Evolutionary conservation across 352 stramenopile genomes (phyloP).

Genomic region (Elongisporangium anandrum): DNA sequence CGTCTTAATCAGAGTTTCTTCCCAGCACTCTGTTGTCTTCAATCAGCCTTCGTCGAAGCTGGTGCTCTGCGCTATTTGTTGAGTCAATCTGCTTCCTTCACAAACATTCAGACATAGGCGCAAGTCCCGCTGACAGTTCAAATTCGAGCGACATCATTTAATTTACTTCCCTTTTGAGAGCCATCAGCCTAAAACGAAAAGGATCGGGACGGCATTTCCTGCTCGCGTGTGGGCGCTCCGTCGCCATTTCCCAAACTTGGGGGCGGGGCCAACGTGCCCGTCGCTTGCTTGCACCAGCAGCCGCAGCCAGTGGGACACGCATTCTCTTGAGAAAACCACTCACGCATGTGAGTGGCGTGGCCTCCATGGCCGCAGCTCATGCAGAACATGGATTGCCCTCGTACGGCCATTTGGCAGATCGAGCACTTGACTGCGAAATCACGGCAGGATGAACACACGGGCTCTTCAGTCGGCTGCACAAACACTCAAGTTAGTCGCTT

Average conservation of each 20-base stretch:
- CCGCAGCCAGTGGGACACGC: slow-evolving; percentile 77
- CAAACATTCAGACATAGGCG: too few species aligned
- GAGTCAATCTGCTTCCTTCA: too few species aligned
- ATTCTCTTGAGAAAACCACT: slow-evolving; percentile 75
- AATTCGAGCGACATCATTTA: neutral
- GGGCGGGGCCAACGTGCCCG: slow-evolving; percentile 28
- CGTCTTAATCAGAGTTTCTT: too few species aligned
- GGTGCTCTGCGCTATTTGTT: too few species aligned
- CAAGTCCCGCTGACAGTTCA: too few species aligned
- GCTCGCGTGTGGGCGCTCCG: slow-evolving; percentile 13
- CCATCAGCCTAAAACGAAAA: slow-evolving; percentile 53
- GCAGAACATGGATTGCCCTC: slow-evolving; percentile 84
- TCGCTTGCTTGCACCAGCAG: slow-evolving; percentile 83
- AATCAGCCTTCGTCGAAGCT: too few species aligned
- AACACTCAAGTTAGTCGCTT: neutral
- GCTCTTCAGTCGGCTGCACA: slow-evolving; percentile 41
- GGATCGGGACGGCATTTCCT: slow-evolving; percentile 41
- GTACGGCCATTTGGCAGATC: slow-evolving; percentile 77
- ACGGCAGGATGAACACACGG: slow-evolving; percentile 57
- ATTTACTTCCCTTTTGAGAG: neutral
- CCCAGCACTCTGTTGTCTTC: too few species aligned
- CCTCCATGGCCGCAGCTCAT: slow-evolving; percentile 82
- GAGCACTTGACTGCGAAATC: slow-evolving; percentile 81
- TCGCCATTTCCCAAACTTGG: slow-evolving; percentile 14
- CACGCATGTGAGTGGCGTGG: slow-evolving; percentile 62